These are phyloP conservation scores for Rossbeevera mucosa DNA, from an alignment of 768 basidiomycete genomes.

Conservation along the genomic window DNA sequence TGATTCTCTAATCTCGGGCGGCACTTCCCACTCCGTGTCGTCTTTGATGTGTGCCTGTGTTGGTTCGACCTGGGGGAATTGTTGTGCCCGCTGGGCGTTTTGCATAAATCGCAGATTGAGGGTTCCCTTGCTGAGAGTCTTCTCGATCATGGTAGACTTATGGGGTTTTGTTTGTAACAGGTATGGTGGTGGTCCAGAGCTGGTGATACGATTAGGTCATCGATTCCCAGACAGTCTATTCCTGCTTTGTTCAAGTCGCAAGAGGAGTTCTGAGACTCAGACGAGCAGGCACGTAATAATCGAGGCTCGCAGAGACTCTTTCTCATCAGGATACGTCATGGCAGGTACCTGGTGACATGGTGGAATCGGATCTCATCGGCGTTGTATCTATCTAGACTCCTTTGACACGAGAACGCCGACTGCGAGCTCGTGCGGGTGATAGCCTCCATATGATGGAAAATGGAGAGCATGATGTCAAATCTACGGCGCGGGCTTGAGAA, in stretches of 20 bases:
- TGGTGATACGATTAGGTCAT: conserved; percentile 17
- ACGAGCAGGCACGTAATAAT: conserved; percentile 11
- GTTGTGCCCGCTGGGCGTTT: conserved; percentile 52
- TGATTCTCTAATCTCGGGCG: conserved; percentile 46
- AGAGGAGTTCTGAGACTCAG: too few species aligned
- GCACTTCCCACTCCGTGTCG: conserved; percentile 62
- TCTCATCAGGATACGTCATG: conserved; percentile 6
- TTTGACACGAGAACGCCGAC: conserved; percentile 11
- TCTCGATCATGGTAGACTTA: conserved; percentile 28
- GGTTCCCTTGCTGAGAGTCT: conserved; percentile 59
- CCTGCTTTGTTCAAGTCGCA: background rate
- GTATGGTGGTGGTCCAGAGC: background rate
- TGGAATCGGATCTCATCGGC: background rate
- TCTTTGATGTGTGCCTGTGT: conserved; percentile 56
- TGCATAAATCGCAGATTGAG: conserved; percentile 71
- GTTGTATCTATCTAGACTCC: background rate
- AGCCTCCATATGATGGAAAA: conserved; percentile 11
- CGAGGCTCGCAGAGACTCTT: background rate
- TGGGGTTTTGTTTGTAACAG: background rate
- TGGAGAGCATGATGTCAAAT: conserved; percentile 16
- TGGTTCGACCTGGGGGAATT: conserved; percentile 45
- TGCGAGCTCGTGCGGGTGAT: conserved; percentile 7
- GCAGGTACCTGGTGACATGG: conserved; percentile 1
- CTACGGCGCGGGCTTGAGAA: conserved; percentile 16
- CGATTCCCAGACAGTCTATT: conserved; percentile 12